Evolutionary conservation across 306 rosid species (phyloP), one percentile per base, ranked within the genome.

Genomic region (Mimosa pudica): DNA sequence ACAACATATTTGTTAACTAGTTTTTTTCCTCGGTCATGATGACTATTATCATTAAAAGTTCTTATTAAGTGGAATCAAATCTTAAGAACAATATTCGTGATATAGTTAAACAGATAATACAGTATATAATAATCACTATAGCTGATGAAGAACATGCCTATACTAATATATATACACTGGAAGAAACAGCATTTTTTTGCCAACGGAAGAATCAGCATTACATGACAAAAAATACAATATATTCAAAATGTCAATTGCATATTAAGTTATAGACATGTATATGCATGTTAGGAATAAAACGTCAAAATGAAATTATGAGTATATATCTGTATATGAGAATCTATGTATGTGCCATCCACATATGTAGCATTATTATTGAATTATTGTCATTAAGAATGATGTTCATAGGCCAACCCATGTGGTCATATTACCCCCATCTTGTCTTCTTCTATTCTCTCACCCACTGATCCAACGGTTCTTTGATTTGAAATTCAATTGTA

Each of bases 361-460:
- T 65, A 71, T 45, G 67, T 63, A 42, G 74, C 75, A 3, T 70
- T 7, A 46, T 55, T 33, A 51, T 51, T 13, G 14, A 52, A 71
- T 60, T 77, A 38, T 86, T 83, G 90, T 86, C 89, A 52, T 61
- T 17, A 45, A n/a, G 67, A 77, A 78, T 77, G 71, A 18, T 70
- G 64, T 70, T 66, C 88, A 89, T 82, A 89, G 85, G 91, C 86
- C 64, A 71, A 41, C 38, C 93, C 93, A 87, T 86, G 93, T 84
- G 88, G 57, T 24, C 89, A 86, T 80, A 88, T 89, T 89, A 71
- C 70, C 66, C 41, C 64, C 87, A 76, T 80, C 78, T 72, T 38
- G 72, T 87, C 83, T 8, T 71, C 30, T 51, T 36, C 47, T 44
- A 0, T 11, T 70, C 17, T 49, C 71, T 77, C 49, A 62, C 45